Base-by-base conservation (phyloP, 108 stramenopile genomes). In the Stephanodiscus minutulus region DNA sequence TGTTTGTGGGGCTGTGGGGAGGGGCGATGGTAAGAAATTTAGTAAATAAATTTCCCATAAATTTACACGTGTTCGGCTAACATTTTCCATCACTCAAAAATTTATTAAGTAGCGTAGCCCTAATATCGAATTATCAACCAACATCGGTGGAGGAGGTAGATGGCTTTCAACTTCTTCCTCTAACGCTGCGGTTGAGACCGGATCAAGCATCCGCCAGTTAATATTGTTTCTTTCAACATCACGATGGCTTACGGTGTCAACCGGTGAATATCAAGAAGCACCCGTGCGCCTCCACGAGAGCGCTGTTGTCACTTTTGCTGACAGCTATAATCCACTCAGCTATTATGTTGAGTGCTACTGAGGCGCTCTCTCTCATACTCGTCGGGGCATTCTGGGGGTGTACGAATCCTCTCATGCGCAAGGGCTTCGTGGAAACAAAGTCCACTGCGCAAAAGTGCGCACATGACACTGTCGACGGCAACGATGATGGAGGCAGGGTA, bases 341-440 rank as follows among this genome's bases (percentile, higher is more conserved):
- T 17, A 60, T 22, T 5, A 76, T 68, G 67, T 44, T 78, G 21
- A 76, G 50, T 65, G 48, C 65, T 13, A 66, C 27, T 7, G 77
- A 78, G 59, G 70, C 77, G 39, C 37, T 87, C 17, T 83, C 86
- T 27, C 80, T 90, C 31, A 10, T 90, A 5, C 57, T 88, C 1
- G 92, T 94, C 2, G 89, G 92, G 7, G 86, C 86, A 11, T 61
- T 94, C 25, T 94, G 92, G 92, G 92, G 92, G 24, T 94, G 92
- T 65, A 94, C 92, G 12, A 94, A 94, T 84, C 92, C 92, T 10
- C 64, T 94, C 6, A 72, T 94, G 77, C 85, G 92, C 48, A 81
- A 84, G 57, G 92, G 87, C 9, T 63, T 87, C 28, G 47, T 66
- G 54, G 46, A 60, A 50, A 50, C 54, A 49, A 60, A 54, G 61